These are phyloP conservation scores for Cutaneotrichosporon sp. DNA, from an alignment of 1,284 basidiomycete species.

Conservation along the genomic window DNA sequence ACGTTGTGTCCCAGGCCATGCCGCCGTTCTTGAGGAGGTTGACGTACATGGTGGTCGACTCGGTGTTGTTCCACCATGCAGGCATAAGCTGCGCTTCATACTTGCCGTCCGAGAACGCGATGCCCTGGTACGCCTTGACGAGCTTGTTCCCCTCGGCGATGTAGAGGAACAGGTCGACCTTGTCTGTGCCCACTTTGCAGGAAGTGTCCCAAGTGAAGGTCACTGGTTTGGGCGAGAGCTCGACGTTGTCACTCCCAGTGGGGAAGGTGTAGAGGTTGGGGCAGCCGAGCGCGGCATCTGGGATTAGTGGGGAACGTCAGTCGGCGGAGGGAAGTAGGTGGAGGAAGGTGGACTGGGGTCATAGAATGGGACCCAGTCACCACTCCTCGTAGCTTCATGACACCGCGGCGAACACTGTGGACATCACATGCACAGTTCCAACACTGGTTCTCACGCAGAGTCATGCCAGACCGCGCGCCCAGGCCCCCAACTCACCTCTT, in stretches of 20 bases:
- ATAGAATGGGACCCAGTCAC: background rate
- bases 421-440: no score
- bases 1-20: conserved; percentile 59
- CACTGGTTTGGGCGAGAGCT: conserved; percentile 60
- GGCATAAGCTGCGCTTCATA: conserved; percentile 62
- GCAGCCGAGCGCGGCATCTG: conserved; percentile 12
- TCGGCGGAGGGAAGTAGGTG: background rate
- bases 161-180: conserved; percentile 73
- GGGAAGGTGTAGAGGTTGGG: conserved; percentile 66
- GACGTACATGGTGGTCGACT: conserved; percentile 62
- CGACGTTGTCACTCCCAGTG: conserved; percentile 53
- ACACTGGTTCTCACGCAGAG: background rate
- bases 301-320: no score
- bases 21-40: conserved; percentile 63
- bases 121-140: conserved; percentile 65
- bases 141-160: conserved; percentile 55
- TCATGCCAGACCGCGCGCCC: background rate
- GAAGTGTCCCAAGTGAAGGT: conserved; percentile 71
- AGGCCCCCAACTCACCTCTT: background rate
- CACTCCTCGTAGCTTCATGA: background rate
- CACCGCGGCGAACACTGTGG: background rate
- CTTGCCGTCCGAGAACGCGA: conserved; percentile 61
- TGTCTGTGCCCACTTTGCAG: conserved; percentile 54
- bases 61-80: conserved; percentile 73
- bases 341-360: background rate